Evolutionary conservation across 768 basidiomycete genomes (phyloP).

Genomic region (Lactarius quietus): DNA sequence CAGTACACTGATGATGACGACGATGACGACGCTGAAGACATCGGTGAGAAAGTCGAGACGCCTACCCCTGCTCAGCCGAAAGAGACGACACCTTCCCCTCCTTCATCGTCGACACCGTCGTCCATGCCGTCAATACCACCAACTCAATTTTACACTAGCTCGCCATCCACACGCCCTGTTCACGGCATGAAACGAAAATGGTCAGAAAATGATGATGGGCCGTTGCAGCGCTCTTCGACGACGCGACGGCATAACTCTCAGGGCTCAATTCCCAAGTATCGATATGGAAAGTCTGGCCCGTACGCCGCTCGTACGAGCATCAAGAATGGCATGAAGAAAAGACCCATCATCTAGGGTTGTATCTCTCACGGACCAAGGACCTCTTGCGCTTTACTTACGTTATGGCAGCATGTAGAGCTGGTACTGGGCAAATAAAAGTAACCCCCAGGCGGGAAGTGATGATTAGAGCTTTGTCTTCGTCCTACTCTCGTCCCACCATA

Average conservation of each 20-base stretch:
- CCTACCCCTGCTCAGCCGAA: neutral
- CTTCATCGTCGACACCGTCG: neutral
- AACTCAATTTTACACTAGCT: conserved; percentile 15
- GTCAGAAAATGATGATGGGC: conserved; percentile 34
- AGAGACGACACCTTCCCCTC: neutral
- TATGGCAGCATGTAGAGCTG: conserved; percentile 15
- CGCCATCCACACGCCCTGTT: neutral
- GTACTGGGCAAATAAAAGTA: conserved; percentile 16
- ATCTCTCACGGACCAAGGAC: conserved; percentile 7
- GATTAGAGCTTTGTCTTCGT: conserved; percentile 52
- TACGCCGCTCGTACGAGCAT: conserved; percentile 34
- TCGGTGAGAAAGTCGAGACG: conserved; percentile 32
- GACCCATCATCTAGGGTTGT: conserved; percentile 34
- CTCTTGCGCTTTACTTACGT: conserved; percentile 9
- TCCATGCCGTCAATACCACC: conserved; percentile 18
- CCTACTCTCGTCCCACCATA: conserved; percentile 69
- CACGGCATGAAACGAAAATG: conserved; percentile 43
- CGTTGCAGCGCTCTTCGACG: conserved; percentile 10
- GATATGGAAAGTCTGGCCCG: conserved; percentile 31
- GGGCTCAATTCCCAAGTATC: neutral
- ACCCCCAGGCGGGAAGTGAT: conserved; percentile 19
- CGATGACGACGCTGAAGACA: conserved; percentile 33
- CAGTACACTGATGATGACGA: conserved; percentile 42
- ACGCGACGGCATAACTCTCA: conserved; percentile 2
- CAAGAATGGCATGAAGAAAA: conserved; percentile 36